phyloP scores from a whole-genome alignment of 2,329 filamentous ascomycete species.

The Teratosphaeria pseudoeucalypti region DNA sequence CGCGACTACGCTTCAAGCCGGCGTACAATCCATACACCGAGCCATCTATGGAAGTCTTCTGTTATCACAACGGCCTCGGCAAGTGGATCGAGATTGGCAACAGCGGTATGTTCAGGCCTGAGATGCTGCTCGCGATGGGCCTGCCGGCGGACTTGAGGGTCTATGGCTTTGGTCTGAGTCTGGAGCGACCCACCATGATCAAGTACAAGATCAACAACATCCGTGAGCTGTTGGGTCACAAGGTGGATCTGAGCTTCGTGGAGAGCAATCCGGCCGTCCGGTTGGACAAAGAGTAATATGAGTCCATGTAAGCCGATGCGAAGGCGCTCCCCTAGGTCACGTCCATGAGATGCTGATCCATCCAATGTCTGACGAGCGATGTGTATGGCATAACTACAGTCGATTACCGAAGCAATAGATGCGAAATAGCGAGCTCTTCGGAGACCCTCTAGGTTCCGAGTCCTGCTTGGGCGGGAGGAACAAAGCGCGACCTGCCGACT shows the following conservation, averaged over 20 bases:
- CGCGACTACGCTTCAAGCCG: slow-evolving; percentile 83
- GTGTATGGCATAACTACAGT: background rate
- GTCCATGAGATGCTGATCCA: background rate
- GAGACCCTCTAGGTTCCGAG: background rate
- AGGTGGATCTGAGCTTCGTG: slow-evolving; percentile 89
- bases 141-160: slow-evolving; percentile 83
- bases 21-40: slow-evolving; percentile 95
- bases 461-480: background rate
- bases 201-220: slow-evolving; percentile 76
- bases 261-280: slow-evolving; percentile 83
- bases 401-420: background rate
- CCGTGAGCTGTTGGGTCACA: slow-evolving; percentile 83
- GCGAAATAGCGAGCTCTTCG: background rate
- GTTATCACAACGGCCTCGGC: slow-evolving; percentile 76
- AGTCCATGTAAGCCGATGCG: background rate
- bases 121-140: slow-evolving; percentile 94
- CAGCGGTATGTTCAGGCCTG: slow-evolving; percentile 95
- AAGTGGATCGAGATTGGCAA: slow-evolving; percentile 98
- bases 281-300: slow-evolving; percentile 58
- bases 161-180: slow-evolving; percentile 83
- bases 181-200: slow-evolving; percentile 97
- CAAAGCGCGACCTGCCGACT: background rate
- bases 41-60: slow-evolving; percentile 96
- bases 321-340: background rate
- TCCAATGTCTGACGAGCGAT: background rate